Conservation (phyloP, 2,329 filamentous ascomycete genomes). For the Alternaria sp. region DNA sequence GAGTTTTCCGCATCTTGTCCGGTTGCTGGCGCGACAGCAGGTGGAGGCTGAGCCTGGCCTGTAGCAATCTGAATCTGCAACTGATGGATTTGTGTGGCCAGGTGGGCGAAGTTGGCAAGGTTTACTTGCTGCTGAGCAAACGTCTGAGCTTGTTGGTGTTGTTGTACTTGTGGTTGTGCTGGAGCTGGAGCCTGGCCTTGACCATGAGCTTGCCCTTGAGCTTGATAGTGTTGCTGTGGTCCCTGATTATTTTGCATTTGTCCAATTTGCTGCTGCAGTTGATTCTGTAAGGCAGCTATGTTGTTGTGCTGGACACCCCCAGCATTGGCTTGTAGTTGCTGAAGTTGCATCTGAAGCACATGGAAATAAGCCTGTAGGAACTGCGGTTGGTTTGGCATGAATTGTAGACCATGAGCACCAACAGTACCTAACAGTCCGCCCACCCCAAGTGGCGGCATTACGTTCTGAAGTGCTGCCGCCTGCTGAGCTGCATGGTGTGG, state of each 20-base stretch:
- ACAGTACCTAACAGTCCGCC: conserved; percentile 13
- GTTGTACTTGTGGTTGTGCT: conserved; percentile 11
- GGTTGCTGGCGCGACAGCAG: conserved; percentile 15
- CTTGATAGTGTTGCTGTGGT: conserved; percentile 9
- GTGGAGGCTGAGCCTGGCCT: conserved; percentile 12
- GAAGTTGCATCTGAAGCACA: conserved; percentile 31
- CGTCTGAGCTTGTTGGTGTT: conserved; percentile 12
- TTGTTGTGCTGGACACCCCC: conserved; percentile 27
- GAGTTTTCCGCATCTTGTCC: conserved; percentile 7
- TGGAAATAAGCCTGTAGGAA: conserved; percentile 32
- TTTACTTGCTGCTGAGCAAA: conserved; percentile 12
- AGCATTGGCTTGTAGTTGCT: conserved; percentile 31
- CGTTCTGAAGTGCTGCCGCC: conserved; percentile 8
- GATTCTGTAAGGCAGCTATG: conserved; percentile 22
- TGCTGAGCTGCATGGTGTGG: conserved; percentile 11
- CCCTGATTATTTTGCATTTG: conserved; percentile 3
- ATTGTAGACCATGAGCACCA: conserved; percentile 21
- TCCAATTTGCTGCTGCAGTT: conserved; percentile 29
- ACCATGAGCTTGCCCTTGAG: neutral
- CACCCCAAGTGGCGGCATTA: conserved; percentile 9
- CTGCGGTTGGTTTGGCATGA: conserved; percentile 23
- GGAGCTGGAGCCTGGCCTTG: conserved; percentile 2
- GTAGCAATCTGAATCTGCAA: conserved; percentile 11
- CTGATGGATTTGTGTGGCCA: conserved; percentile 19
- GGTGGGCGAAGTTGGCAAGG: conserved; percentile 9